Evolutionary conservation across 78 protist species (phyloP).

Genomic region (Corallochytrium limacisporum): DNA sequence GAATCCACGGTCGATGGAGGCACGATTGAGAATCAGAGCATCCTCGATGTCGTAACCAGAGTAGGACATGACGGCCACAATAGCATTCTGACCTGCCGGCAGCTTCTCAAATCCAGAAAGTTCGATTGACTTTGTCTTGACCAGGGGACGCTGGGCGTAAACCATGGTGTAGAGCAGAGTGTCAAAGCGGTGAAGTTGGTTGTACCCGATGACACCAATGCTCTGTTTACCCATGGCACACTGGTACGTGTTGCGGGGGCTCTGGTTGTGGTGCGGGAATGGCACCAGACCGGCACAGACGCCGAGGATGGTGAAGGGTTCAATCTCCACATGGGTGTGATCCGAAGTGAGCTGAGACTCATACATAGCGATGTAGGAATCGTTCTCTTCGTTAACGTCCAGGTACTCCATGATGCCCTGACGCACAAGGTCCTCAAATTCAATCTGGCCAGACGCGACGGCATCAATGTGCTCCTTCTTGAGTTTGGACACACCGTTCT

Average conservation of each 20-base stretch:
- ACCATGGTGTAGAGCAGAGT: conserved; percentile 77
- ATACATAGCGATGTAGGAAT: conserved; percentile 54
- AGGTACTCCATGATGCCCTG: conserved; percentile 69
- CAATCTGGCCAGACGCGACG: background rate
- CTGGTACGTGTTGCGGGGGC: conserved; percentile 98
- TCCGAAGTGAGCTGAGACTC: conserved; percentile 22
- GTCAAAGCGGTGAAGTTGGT: conserved; percentile 92
- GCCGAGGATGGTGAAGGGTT: conserved; percentile 95
- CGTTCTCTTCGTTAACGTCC: conserved; percentile 95
- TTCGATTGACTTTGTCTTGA: conserved; percentile 74
- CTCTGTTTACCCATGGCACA: conserved; percentile 89
- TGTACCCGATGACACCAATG: conserved; percentile 93
- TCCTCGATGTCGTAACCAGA: conserved; percentile 99
- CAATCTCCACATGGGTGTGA: conserved; percentile 96
- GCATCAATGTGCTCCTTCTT: conserved; percentile 39
- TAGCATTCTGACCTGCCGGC: conserved; percentile 94
- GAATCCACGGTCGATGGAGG: conserved; percentile 90
- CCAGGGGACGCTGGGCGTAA: conserved; percentile 93
- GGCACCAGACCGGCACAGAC: conserved; percentile 89
- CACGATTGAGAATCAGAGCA: conserved; percentile 85
- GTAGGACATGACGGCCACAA: conserved; percentile 93
- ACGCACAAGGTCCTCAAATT: conserved; percentile 14
- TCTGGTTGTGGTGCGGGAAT: conserved; percentile 99
- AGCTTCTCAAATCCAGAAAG: conserved; percentile 53
- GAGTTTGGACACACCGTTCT: conserved; percentile 54